These are phyloP conservation scores for Entomortierella beljakovae DNA, from an alignment of 192 early-diverging fungal species.

Conservation along the genomic window DNA sequence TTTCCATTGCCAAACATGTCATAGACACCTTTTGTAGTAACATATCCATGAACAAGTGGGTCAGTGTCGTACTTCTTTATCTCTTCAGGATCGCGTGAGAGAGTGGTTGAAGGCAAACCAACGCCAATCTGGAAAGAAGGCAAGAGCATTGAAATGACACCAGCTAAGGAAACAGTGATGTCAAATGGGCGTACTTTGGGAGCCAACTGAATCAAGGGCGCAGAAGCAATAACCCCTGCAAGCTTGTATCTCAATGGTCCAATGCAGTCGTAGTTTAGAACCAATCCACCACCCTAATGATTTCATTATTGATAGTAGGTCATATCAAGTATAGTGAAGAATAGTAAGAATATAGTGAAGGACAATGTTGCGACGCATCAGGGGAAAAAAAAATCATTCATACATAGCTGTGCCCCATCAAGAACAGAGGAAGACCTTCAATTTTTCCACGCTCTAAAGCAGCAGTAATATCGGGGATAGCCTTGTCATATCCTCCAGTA, in stretches of 20 bases:
- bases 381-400: neutral
- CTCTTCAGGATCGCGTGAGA: constrained; percentile 59
- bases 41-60: constrained; percentile 66
- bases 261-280: constrained; percentile 63
- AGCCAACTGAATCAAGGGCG: constrained; percentile 52
- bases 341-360: neutral
- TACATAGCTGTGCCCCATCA: constrained; percentile 67
- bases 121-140: constrained; percentile 57
- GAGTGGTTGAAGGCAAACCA: constrained; percentile 52
- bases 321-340: neutral
- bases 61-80: constrained; percentile 64
- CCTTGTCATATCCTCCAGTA: constrained; percentile 56
- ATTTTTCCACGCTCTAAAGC: constrained; percentile 51
- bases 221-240: constrained; percentile 67
- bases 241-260: constrained; percentile 50
- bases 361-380: neutral
- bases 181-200: constrained; percentile 30
- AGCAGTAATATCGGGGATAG: constrained; percentile 58
- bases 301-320: neutral
- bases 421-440: constrained; percentile 55
- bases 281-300: constrained; percentile 61
- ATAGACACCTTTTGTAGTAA: constrained; percentile 54
- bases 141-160: constrained; percentile 53
- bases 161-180: constrained; percentile 47
- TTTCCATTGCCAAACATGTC: constrained; percentile 67